Evolutionary conservation across 2,329 filamentous ascomycete species (phyloP), one percentile per base, ranked within the genome.

Genomic region (Albophoma yamanashiensis): DNA sequence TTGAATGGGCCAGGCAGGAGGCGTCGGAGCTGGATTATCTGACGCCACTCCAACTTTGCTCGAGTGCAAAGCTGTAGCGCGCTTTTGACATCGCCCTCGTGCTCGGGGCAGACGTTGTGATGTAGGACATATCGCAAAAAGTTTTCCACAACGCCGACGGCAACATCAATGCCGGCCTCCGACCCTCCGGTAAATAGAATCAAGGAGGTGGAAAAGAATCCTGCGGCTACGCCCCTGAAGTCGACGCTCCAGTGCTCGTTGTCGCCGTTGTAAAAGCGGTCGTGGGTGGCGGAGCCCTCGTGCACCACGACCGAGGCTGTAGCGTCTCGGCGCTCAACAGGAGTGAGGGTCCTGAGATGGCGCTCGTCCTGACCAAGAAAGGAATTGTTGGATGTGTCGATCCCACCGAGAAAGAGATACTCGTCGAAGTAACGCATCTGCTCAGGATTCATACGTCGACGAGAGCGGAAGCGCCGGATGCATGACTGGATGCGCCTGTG

Each of bases 41-140:
- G 78, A 63, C 82, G 82, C 42, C 94, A 78, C 72, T 97, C 91
- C 1, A 75, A 68, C 3, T 84, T 79, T 1, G 89, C 91, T 17
- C 78, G 69, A 25, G 85, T 80, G 67, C 91, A 96, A 36, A 93
- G 71, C 1, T 71, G 71, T 9, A 88, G 77, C 0, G 92, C 91
- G 0, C 79, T 76, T 20, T 82, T 74, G 61, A 97, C 79, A 63
- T 93, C 83, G 0, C 80, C 76, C 0, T 74, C 78, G 69, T 92
- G 89, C 71, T 97, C 94, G 0, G 89, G 88, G 67, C 92, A 96
- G 20, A 95, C 93, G 43, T 89, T 83, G 68, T 97, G 92, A 62
- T 89, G 83, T 12, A 92, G 78, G 0, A 97, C 78, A 65, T 97
- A 99, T 64, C 91, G 89, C 64, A 96, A 83, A 69, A 97, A 97